A percentile compares a stretch with the other conserved stretches of the same genome.
These are phyloP conservation scores for Heritiera fomes DNA, from an alignment of 345 rosid species.

Conservation along the genomic window DNA sequence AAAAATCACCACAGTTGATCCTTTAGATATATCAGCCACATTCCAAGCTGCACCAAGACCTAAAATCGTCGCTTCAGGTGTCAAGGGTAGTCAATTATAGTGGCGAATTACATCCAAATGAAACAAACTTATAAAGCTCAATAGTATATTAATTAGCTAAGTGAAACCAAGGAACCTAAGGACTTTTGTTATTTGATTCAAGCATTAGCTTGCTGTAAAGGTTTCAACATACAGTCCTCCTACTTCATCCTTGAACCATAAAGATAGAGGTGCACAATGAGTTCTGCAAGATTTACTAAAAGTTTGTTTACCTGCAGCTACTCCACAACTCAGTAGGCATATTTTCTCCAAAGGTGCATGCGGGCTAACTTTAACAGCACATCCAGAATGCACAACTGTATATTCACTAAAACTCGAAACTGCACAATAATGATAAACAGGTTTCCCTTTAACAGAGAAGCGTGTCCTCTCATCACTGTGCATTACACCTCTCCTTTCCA, in stretches of 20 bases:
- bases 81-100: background rate
- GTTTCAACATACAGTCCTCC: background rate
- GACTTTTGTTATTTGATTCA: background rate
- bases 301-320: constrained; percentile 63
- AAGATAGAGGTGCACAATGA: background rate
- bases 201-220: background rate
- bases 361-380: constrained; percentile 80
- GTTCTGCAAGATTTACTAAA: background rate
- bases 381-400: constrained; percentile 88
- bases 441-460: constrained; percentile 73
- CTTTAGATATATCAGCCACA: constrained; percentile 74
- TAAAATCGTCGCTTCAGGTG: constrained; percentile 22
- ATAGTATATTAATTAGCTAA: background rate
- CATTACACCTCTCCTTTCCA: constrained; percentile 89
- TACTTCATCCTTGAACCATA: background rate
- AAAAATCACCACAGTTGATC: constrained; percentile 79
- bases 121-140: background rate
- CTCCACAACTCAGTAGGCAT: constrained; percentile 91
- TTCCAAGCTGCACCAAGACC: constrained; percentile 99
- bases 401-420: constrained; percentile 96
- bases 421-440: constrained; percentile 83
- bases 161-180: background rate
- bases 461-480: constrained; percentile 75
- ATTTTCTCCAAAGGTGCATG: constrained; percentile 73
- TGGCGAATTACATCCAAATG: background rate